A percentile compares a stretch with the other conserved stretches of the same genome.
Conservation (phyloP, 139 green algal species). For the Coelastrella sp. region DNA sequence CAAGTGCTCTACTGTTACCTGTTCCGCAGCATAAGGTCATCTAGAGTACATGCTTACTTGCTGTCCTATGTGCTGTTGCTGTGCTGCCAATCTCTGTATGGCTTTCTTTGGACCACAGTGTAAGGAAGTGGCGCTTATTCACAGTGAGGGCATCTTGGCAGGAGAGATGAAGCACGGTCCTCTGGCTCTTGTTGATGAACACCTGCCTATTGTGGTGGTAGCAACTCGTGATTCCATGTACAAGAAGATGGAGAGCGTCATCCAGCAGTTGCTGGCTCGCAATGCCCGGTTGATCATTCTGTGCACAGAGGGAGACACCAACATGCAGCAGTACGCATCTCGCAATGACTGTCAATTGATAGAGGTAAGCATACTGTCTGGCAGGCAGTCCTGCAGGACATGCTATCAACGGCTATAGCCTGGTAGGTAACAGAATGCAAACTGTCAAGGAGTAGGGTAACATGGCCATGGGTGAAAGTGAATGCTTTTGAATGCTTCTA, state of each 20-base stretch:
- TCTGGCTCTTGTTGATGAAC: constrained; percentile 95
- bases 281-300: constrained; percentile 86
- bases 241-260: constrained; percentile 92
- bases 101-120: constrained; percentile 53
- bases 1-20: too few relatives aligned
- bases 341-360: constrained; percentile 40
- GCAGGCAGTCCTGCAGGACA: too few relatives aligned
- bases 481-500: too few relatives aligned
- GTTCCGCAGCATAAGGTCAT: too few relatives aligned
- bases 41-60: not conserved
- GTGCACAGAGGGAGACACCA: constrained; percentile 76
- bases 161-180: constrained; percentile 99
- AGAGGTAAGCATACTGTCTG: too few relatives aligned
- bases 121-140: constrained; percentile 96
- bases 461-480: too few relatives aligned
- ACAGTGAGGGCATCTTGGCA: constrained; percentile 97
- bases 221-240: constrained; percentile 80
- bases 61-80: not conserved
- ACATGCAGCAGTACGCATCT: constrained; percentile 43
- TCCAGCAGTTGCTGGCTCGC: constrained; percentile 91
- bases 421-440: too few relatives aligned
- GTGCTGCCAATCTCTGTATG: not conserved
- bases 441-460: too few relatives aligned
- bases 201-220: constrained; percentile 94
- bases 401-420: too few relatives aligned